These are phyloP conservation scores for Bocquillonia castaneifolia DNA, from an alignment of 441 rosid species.

Conservation along the genomic window DNA sequence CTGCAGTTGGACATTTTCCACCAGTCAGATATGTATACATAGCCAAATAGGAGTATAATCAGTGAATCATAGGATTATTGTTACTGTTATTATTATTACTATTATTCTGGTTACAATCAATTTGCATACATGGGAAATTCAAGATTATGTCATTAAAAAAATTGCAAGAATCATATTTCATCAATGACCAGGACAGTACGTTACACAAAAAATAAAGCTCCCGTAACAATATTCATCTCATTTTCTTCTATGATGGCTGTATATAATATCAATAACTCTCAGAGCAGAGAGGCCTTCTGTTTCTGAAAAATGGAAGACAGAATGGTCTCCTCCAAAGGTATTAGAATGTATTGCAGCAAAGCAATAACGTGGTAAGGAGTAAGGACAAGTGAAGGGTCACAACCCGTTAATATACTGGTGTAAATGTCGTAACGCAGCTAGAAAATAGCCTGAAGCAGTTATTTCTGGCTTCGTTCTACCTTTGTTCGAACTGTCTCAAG, in stretches of 20 bases:
- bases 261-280: not conserved
- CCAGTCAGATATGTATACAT: not conserved
- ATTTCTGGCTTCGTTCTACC: constrained; percentile 67
- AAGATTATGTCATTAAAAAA: too few relatives aligned
- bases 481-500: constrained; percentile 75
- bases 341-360: not conserved
- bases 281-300: not conserved
- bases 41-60: not conserved
- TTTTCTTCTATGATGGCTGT: not conserved
- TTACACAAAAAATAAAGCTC: not conserved
- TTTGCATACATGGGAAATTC: not conserved
- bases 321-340: not conserved
- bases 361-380: not conserved
- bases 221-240: not conserved
- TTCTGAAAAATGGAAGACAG: not conserved
- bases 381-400: too few relatives aligned
- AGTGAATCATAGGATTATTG: too few relatives aligned
- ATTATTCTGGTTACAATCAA: not conserved
- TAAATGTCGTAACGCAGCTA: not conserved
- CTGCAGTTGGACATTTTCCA: too few relatives aligned
- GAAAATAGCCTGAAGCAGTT: constrained; percentile 21
- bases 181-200: not conserved
- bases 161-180: too few relatives aligned
- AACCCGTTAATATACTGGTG: not conserved
- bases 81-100: too few relatives aligned